Evolutionary conservation across 192 early-diverging fungal genomes (phyloP).

Genomic region (Phlyctochytrium planicorne): DNA sequence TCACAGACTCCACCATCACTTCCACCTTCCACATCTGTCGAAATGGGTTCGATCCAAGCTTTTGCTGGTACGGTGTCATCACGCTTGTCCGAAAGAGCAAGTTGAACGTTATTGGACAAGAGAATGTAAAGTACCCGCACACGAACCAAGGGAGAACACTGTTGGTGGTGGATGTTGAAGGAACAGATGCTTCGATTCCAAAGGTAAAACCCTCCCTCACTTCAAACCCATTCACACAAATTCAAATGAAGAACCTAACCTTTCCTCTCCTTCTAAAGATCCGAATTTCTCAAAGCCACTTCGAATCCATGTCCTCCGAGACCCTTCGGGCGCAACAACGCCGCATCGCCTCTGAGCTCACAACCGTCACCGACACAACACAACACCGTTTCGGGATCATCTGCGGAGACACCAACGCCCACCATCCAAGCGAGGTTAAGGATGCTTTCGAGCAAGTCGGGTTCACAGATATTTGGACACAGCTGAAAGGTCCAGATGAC

Average conservation of each 20-base stretch:
- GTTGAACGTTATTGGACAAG: background rate
- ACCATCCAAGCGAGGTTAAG: background rate
- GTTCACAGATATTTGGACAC: background rate
- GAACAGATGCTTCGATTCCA: too few relatives aligned
- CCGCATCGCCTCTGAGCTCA: background rate
- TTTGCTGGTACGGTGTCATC: conserved; percentile 2
- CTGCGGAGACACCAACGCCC: background rate
- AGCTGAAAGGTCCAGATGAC: background rate
- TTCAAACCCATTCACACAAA: too few relatives aligned
- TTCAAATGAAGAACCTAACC: too few relatives aligned
- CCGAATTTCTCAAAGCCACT: background rate
- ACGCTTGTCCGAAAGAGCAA: background rate
- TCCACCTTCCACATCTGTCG: background rate
- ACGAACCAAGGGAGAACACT: background rate
- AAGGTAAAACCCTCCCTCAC: too few relatives aligned
- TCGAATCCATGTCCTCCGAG: background rate
- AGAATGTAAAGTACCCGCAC: background rate
- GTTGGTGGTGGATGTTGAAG: conserved; percentile 1
- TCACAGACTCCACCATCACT: background rate
- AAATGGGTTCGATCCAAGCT: too few relatives aligned
- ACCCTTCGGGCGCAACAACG: background rate
- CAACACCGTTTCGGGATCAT: background rate
- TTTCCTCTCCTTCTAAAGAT: background rate
- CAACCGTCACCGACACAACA: background rate
- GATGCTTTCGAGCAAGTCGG: background rate